These are phyloP conservation scores for Nepenthes gracilis DNA, from an alignment of 148 eudicot species.

Conservation along the genomic window DNA sequence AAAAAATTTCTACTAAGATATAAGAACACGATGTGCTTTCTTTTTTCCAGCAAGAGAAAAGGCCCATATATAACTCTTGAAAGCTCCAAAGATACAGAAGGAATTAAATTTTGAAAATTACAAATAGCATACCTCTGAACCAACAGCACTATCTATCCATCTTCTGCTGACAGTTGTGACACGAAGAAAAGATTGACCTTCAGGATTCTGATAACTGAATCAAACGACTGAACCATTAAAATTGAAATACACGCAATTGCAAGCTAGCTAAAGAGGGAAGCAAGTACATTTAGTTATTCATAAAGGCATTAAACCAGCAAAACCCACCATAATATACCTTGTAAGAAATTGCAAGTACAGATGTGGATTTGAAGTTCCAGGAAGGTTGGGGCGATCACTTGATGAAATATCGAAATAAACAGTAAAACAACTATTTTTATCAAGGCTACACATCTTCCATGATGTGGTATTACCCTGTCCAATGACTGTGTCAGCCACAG, in stretches of 20 bases:
- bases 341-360: conserved; percentile 67
- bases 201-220: conserved; percentile 70
- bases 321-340: conserved; percentile 25
- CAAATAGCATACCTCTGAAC: conserved; percentile 50
- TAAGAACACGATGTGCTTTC: too few relatives aligned
- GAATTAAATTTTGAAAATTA: background rate
- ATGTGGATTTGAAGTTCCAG: conserved; percentile 50
- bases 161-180: conserved; percentile 76
- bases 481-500: conserved; percentile 77
- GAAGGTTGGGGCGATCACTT: conserved; percentile 61
- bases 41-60: background rate
- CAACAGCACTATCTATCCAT: conserved; percentile 68
- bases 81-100: background rate
- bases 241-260: background rate
- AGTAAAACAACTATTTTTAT: conserved; percentile 66
- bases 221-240: conserved; percentile 7
- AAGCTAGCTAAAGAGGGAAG: background rate
- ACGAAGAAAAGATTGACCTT: conserved; percentile 58
- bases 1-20: too few relatives aligned
- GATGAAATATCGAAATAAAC: conserved; percentile 87
- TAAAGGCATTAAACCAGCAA: too few relatives aligned
- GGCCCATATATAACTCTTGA: background rate
- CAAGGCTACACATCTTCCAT: conserved; percentile 86
- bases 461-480: conserved; percentile 88
- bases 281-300: too few relatives aligned